Conservation (phyloP, 1,139 yeast species). For the Debaryomyces subglobosus region DNA sequence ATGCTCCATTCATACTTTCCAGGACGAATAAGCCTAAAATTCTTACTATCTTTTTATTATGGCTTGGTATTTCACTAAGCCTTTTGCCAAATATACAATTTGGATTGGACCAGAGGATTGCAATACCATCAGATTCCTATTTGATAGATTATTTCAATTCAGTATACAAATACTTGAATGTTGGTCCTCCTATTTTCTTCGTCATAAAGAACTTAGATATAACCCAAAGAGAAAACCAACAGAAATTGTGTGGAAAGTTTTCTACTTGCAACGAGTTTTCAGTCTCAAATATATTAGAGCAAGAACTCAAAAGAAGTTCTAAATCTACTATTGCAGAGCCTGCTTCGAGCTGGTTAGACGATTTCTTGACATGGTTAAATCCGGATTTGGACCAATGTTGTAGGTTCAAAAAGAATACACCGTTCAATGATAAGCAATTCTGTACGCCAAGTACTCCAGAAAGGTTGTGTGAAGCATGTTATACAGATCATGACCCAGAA, state of each 20-base stretch:
- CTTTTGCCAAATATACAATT: constrained; percentile 68
- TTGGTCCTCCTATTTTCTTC: constrained; percentile 92
- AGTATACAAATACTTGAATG: constrained; percentile 69
- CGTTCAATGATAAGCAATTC: constrained; percentile 37
- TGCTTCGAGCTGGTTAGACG: constrained; percentile 91
- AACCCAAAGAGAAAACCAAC: constrained; percentile 64
- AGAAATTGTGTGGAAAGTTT: constrained; percentile 82
- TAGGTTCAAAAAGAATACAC: constrained; percentile 51
- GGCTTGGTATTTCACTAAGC: constrained; percentile 71
- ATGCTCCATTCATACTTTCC: constrained; percentile 59
- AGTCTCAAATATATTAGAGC: constrained; percentile 80
- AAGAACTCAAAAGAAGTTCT: constrained; percentile 71
- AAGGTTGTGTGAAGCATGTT: constrained; percentile 76
- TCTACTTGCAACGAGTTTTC: constrained; percentile 82
- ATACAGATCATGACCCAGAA: constrained; percentile 51
- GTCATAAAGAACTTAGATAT: constrained; percentile 70
- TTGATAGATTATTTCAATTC: constrained; percentile 79
- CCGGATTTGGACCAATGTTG: constrained; percentile 90
- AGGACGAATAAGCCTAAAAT: constrained; percentile 51
- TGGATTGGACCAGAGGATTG: constrained; percentile 89
- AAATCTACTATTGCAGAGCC: constrained; percentile 77
- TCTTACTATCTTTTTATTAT: constrained; percentile 54
- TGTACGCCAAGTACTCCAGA: constrained; percentile 74
- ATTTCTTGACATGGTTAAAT: constrained; percentile 81
- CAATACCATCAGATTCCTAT: constrained; percentile 83